These are phyloP conservation scores for Rhododendron henanense DNA, from an alignment of 148 eudicot genomes.

Conservation along the genomic window DNA sequence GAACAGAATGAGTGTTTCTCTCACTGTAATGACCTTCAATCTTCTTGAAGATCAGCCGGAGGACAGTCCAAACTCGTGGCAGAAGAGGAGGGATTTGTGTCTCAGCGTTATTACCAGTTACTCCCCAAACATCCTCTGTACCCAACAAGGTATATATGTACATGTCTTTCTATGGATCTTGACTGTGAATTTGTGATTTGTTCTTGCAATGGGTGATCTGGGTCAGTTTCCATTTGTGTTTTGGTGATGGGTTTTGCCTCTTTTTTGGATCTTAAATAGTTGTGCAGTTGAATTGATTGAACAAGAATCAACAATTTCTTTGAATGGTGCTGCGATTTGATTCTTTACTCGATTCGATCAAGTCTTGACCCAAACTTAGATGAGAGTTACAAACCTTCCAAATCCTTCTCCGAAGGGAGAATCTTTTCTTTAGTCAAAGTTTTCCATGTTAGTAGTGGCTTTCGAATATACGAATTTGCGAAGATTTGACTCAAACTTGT, in stretches of 20 bases:
- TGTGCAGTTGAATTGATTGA: conserved; percentile 9
- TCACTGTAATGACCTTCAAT: conserved; percentile 86
- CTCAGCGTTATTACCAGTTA: conserved; percentile 86
- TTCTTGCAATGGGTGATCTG: conserved; percentile 15
- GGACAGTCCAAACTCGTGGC: conserved; percentile 87
- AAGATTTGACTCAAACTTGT: not conserved
- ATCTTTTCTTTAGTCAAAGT: not conserved
- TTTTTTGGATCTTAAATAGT: not conserved
- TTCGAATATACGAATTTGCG: not conserved
- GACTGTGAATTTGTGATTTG: conserved; percentile 11
- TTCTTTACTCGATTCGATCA: not conserved
- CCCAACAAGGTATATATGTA: conserved; percentile 74
- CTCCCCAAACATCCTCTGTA: conserved; percentile 81
- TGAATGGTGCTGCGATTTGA: not conserved
- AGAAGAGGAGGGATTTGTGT: conserved; percentile 88
- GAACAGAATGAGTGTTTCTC: conserved; percentile 69
- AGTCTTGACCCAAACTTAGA: not conserved
- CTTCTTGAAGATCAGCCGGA: conserved; percentile 83
- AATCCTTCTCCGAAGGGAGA: not conserved
- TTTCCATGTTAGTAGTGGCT: not conserved
- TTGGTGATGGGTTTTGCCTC: conserved; percentile 13
- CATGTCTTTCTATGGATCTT: conserved; percentile 7
- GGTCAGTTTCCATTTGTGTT: conserved; percentile 13
- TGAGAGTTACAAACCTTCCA: not conserved
- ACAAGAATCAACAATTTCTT: not conserved